Percentiles rank a stretch among this genome's conserved stretches.
phyloP scores from a whole-genome alignment of 2,329 filamentous ascomycete species.

The Penicillium vulpinum region DNA sequence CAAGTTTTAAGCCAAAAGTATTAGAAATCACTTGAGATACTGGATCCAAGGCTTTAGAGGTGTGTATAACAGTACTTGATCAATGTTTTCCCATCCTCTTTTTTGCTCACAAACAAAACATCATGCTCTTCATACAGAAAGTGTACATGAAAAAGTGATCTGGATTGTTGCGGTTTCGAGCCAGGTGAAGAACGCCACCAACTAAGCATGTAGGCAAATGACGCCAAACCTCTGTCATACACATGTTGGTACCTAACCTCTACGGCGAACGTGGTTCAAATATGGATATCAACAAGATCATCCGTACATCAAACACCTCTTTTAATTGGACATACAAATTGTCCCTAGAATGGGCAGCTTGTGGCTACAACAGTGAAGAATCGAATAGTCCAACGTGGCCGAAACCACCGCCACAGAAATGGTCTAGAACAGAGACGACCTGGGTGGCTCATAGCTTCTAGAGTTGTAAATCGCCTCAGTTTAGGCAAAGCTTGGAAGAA shows the following conservation, averaged over 20 bases:
- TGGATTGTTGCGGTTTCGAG: not conserved
- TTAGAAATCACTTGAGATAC: not conserved
- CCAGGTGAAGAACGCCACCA: not conserved
- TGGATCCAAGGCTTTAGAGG: not conserved
- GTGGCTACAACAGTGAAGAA: not conserved
- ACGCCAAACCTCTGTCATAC: conserved; percentile 1
- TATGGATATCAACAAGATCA: not conserved
- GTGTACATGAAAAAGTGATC: too few species aligned
- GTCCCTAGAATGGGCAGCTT: not conserved
- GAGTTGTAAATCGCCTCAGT: not conserved
- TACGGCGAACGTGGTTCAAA: not conserved
- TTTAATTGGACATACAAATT: not conserved
- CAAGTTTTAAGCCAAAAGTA: not conserved
- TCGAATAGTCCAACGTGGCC: not conserved
- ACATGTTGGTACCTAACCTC: not conserved
- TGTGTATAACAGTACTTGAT: not conserved
- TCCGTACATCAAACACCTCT: not conserved
- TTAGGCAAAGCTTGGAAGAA: not conserved
- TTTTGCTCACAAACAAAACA: not conserved
- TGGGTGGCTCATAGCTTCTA: not conserved
- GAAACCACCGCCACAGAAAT: not conserved
- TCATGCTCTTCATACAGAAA: not conserved
- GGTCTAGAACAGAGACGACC: conserved; percentile 1
- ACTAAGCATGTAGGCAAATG: not conserved
- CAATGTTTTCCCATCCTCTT: not conserved